Percentiles rank a stretch among this genome's conserved stretches.
Conservation (phyloP, 805 yeast genomes). For the Brettanomyces custersianus region DNA sequence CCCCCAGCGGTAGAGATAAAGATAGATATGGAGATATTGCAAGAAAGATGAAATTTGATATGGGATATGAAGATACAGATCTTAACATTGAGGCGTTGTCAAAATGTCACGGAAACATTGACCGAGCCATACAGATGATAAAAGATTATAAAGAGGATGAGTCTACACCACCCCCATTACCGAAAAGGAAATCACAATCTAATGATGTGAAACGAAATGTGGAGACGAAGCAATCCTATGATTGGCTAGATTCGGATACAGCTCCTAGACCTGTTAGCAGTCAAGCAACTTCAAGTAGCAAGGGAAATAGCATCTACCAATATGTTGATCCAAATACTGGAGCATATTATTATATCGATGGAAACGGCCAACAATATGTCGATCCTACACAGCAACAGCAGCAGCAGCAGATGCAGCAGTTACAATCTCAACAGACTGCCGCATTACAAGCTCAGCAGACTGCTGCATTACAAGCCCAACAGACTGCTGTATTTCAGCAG, state of each 20-base stretch:
- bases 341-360: slow-evolving; percentile 54
- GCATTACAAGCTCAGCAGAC: slow-evolving; percentile 19
- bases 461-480: slow-evolving; percentile 17
- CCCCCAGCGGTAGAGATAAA: slow-evolving; percentile 45
- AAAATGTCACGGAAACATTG: slow-evolving; percentile 49
- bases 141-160: slow-evolving; percentile 26
- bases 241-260: slow-evolving; percentile 22
- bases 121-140: slow-evolving; percentile 50
- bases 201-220: slow-evolving; percentile 13
- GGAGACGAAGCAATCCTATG: slow-evolving; percentile 23
- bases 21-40: slow-evolving; percentile 42
- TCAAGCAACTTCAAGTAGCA: slow-evolving; percentile 21
- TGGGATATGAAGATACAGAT: slow-evolving; percentile 52
- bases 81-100: slow-evolving; percentile 55
- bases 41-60: slow-evolving; percentile 34
- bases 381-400: slow-evolving; percentile 33
- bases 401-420: slow-evolving; percentile 17
- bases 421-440: slow-evolving; percentile 17
- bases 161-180: slow-evolving; percentile 41
- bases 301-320: slow-evolving; percentile 46
- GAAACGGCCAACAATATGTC: slow-evolving; percentile 55
- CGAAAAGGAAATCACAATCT: slow-evolving; percentile 28
- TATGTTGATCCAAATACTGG: slow-evolving; percentile 70
- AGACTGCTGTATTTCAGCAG: slow-evolving; percentile 16
- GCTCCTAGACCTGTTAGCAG: slow-evolving; percentile 6